Base-by-base conservation (phyloP, 345 rosid species). In the Lepidium aucheri region DNA sequence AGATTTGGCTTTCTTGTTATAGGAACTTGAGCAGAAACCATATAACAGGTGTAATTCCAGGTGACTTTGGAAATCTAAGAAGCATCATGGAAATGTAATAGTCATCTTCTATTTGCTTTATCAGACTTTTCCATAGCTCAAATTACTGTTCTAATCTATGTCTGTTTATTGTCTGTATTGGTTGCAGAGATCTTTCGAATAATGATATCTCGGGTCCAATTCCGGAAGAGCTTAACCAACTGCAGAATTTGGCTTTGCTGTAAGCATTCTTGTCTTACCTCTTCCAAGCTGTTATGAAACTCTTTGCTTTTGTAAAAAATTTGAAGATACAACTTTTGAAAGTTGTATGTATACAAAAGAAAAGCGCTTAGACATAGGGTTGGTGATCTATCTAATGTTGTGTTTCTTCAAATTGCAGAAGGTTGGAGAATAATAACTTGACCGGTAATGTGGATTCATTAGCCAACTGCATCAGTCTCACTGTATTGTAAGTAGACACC, bases 21-120 rank as follows among this genome's bases (percentile, higher is more conserved):
- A 94, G 99, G 84, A 90, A 94, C 65, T 73, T 94, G 56, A 94
- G 99, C 80, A 77, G 84, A 78, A 94, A 90, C 60, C 76, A 79
- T 60, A 67, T 94, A 35, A 70, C 80, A 0, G 97, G 99, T 55
- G 60, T 59, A 57, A 68, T 94, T 74, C 99, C 97, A 17, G 87
- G 82, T 5, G 99, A 94, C 63, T 86, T 94, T 66, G 93, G 95
- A 36, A 94, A 90, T 76, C 74, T 94, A 49, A 85, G 87, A 86
- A 88, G 93, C 68, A 80, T 90, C 40, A 78, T 84, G 91, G 97
- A 94, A 75, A 87, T 90, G 99, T 94, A 78, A 77, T 85, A 59
- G 64, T 57, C 40, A 16, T 28, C 26, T 61, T 65, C 36, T 49
- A 26, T 62, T 42, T 60, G 9, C 51, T 63, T 7, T n/a, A 1